phyloP scores from a whole-genome alignment of 2,329 filamentous ascomycete genomes.

The Drechslerella stenobrocha region DNA sequence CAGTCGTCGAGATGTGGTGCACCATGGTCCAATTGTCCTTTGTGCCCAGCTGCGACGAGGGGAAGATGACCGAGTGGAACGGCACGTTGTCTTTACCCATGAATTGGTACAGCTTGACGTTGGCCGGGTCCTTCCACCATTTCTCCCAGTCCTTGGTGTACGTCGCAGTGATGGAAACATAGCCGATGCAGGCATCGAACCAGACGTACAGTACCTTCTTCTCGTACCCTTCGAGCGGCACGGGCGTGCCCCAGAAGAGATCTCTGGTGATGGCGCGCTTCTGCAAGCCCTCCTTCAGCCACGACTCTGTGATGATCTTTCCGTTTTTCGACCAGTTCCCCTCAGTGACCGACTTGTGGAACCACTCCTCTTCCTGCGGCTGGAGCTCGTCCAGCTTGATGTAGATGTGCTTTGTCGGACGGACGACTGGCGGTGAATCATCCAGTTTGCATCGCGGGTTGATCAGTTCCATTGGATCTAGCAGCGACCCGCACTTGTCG shows the following conservation, averaged over 20 bases:
- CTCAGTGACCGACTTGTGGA: slow-evolving; percentile 70
- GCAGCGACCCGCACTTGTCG: slow-evolving; percentile 71
- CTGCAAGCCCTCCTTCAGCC: slow-evolving; percentile 81
- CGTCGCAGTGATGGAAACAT: slow-evolving; percentile 89
- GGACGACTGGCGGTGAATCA: slow-evolving; percentile 74
- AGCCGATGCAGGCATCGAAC: slow-evolving; percentile 92
- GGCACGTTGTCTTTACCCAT: slow-evolving; percentile 90
- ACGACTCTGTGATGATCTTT: slow-evolving; percentile 74
- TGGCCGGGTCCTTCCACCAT: slow-evolving; percentile 89
- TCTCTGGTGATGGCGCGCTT: slow-evolving; percentile 88
- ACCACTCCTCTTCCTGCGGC: slow-evolving; percentile 75
- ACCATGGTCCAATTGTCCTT: slow-evolving; percentile 85
- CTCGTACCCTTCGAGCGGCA: slow-evolving; percentile 63
- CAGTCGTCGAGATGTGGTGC: slow-evolving; percentile 83
- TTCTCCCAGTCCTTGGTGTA: slow-evolving; percentile 88
- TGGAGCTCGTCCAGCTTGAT: slow-evolving; percentile 83
- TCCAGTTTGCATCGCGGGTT: slow-evolving; percentile 92
- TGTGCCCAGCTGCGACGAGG: slow-evolving; percentile 81
- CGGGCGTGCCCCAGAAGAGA: slow-evolving; percentile 75
- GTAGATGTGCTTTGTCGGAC: slow-evolving; percentile 87
- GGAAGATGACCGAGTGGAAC: slow-evolving; percentile 91
- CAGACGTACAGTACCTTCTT: slow-evolving; percentile 88
- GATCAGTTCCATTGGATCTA: slow-evolving; percentile 74
- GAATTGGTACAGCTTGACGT: slow-evolving; percentile 90
- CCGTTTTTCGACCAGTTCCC: slow-evolving; percentile 77